Evolutionary conservation across 441 rosid genomes (phyloP), one percentile per base, ranked within the genome.

Genomic region (Geranium incanum): DNA sequence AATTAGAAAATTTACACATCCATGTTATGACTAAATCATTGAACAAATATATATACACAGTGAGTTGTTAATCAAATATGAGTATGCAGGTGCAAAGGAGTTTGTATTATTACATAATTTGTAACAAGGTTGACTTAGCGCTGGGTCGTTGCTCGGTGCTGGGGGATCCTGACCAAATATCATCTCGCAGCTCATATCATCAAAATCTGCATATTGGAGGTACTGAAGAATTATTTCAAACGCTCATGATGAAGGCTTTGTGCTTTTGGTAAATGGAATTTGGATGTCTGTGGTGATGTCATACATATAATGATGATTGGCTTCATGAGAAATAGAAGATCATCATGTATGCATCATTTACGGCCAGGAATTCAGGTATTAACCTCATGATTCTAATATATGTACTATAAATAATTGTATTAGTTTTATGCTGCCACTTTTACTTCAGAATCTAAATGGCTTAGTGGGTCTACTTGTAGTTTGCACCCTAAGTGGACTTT

Each of bases 171-270:
- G 87, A 64, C 99, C 99, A 72, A 87, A 92, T 78, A 95, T 85
- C 92, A 92, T 90, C 82, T 92, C 85, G 16, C 99, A 95, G 71
- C 97, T 95, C 89, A 88, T 88, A 76, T 92, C 95, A 45, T 92
- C 87, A 84, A 95, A 95, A 86, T 95, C 97, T 95, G 86, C 80
- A 83, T 69, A 72, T 74, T 66, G 80, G 67, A 19, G 62, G 41
- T 50, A 63, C 55, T 48, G 12, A 38, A 36, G 8, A 36, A 28
- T 18, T 52, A 36, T 36, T 70, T 74, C 48, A 69, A 78, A 69
- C 68, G 23, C 67, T 67, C 67, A 67, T 16, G 52, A n/a, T 69
- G 18, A 70, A 74, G 73, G 39, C 69, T 66, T 69, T 75, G 65
- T 72, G 52, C 64, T 71, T 59, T 72, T 36, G 55, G 21, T 73